phyloP scores from a whole-genome alignment of 345 rosid species.

The Eucalyptus sp. region DNA sequence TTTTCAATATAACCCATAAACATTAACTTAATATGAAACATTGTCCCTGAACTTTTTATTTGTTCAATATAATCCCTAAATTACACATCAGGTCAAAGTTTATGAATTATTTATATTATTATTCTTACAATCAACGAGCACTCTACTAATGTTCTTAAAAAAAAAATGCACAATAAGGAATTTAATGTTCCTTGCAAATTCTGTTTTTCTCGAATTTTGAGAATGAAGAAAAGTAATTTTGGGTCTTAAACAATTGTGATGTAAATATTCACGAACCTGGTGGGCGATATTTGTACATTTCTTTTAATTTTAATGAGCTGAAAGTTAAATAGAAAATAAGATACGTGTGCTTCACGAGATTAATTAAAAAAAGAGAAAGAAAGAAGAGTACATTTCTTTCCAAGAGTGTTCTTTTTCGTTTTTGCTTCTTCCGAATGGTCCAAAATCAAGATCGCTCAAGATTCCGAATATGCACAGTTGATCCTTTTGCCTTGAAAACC shows the following conservation, averaged over 20 bases:
- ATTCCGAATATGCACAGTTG: neutral
- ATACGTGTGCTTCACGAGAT: neutral
- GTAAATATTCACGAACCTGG: neutral
- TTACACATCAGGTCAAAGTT: rapidly evolving
- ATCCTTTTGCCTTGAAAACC: neutral
- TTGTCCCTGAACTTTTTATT: rapidly evolving
- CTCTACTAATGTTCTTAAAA: too few species aligned
- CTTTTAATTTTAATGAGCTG: neutral
- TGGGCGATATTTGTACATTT: neutral
- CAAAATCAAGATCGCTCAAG: neutral
- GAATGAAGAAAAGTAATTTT: neutral
- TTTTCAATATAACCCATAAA: too few species aligned
- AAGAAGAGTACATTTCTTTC: neutral
- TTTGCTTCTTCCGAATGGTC: neutral
- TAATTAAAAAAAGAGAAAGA: neutral
- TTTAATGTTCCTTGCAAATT: neutral
- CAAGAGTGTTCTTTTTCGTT: neutral
- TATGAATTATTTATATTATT: too few species aligned
- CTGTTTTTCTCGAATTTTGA: neutral
- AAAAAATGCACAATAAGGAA: too few species aligned
- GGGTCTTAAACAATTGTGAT: neutral
- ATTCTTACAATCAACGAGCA: too few species aligned
- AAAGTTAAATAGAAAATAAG: neutral
- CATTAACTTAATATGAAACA: too few species aligned
- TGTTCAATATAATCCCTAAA: too few species aligned